phyloP scores from a whole-genome alignment of 192 early-diverging fungal species.

The Linnemannia elongata region DNA sequence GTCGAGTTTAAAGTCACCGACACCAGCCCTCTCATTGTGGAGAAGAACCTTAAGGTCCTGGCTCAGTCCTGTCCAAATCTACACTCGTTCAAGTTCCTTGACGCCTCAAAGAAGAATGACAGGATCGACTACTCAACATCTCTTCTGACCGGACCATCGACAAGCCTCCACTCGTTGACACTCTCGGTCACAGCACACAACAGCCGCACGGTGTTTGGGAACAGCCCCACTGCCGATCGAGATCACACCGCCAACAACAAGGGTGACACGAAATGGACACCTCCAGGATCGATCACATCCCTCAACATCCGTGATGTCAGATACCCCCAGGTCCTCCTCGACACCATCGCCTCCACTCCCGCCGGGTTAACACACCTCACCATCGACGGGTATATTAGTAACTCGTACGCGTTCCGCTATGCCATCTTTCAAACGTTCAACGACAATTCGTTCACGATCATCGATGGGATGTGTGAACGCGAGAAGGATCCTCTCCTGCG shows the following conservation, averaged over 20 bases:
- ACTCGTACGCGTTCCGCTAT: background rate
- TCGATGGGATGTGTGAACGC: background rate
- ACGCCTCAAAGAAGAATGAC: background rate
- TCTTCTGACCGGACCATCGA: background rate
- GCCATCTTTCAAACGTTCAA: background rate
- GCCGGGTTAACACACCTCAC: conserved; percentile 11
- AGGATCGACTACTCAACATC: background rate
- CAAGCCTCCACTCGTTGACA: background rate
- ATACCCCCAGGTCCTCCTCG: background rate
- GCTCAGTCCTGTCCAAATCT: conserved; percentile 10
- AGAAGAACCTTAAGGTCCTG: background rate
- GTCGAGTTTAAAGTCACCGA: background rate
- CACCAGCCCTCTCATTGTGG: background rate
- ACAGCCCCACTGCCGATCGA: background rate
- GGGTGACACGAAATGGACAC: no score
- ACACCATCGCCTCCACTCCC: conserved; percentile 7
- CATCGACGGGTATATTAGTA: background rate
- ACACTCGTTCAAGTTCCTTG: conserved; percentile 11
- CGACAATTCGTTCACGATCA: background rate
- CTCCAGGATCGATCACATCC: background rate
- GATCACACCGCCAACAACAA: no score
- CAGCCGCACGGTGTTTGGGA: background rate
- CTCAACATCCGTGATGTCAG: background rate
- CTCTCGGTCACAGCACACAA: background rate
- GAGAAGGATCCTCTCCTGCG: background rate